A percentile compares a stretch with the other conserved stretches of the same genome.
These are phyloP conservation scores for Orobanche coerulescens DNA, from an alignment of 257 asterid genomes.

Conservation along the genomic window DNA sequence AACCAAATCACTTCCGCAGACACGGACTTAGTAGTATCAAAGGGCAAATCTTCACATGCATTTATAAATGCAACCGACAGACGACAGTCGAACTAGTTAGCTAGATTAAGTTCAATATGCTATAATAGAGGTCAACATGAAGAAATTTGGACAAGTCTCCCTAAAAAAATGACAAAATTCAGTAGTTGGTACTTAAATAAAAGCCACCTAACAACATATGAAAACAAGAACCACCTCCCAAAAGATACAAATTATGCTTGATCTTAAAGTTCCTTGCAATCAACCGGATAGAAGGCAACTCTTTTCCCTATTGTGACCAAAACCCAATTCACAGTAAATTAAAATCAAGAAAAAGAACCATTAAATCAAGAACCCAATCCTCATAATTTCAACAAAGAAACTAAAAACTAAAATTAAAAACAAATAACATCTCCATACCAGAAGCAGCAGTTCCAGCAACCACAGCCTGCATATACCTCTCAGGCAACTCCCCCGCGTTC, in stretches of 20 bases:
- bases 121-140: not conserved
- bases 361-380: not conserved
- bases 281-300: not conserved
- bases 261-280: not conserved
- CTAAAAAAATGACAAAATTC: not conserved
- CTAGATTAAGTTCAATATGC: not conserved
- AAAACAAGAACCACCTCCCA: conserved; percentile 10
- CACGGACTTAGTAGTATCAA: not conserved
- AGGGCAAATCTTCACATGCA: not conserved
- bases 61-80: not conserved
- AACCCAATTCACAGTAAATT: not conserved
- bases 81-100: not conserved
- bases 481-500: conserved; percentile 84
- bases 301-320: not conserved
- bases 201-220: not conserved
- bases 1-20: not conserved
- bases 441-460: conserved; percentile 95
- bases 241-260: conserved; percentile 4
- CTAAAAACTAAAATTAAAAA: not conserved
- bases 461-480: conserved; percentile 91
- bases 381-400: not conserved
- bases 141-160: not conserved
- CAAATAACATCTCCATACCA: conserved; percentile 29
- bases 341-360: not conserved
- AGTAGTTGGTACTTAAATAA: not conserved